Conservation (phyloP, 306 rosid species). For the Dryas alaskensis region DNA sequence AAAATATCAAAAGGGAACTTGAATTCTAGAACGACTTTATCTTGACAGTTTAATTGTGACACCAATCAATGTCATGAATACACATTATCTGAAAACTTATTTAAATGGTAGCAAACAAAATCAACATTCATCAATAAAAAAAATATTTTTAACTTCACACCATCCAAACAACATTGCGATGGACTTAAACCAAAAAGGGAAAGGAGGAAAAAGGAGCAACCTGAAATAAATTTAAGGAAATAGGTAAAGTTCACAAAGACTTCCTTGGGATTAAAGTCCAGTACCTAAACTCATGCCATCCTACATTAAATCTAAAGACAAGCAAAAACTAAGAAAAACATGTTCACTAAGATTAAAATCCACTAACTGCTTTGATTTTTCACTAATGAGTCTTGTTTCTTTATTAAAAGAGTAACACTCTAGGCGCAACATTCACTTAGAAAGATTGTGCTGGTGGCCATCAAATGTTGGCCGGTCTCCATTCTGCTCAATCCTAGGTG, state of each 20-base stretch:
- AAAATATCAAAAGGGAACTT: background rate
- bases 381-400: no score
- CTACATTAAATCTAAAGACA: background rate
- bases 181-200: background rate
- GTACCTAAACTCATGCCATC: background rate
- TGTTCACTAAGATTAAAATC: background rate
- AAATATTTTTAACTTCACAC: background rate
- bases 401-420: no score
- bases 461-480: background rate
- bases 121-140: background rate
- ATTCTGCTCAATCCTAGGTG: background rate
- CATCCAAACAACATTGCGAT: background rate
- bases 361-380: background rate
- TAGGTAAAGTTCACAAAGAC: no score
- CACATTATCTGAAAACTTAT: background rate
- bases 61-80: background rate
- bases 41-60: background rate
- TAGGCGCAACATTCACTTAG: no score
- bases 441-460: background rate
- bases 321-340: no score
- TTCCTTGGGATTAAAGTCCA: background rate
- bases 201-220: background rate
- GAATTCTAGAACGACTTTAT: background rate
- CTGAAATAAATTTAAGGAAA: no score
- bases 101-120: no score